A percentile compares a stretch with the other conserved stretches of the same genome.
phyloP scores from a whole-genome alignment of 108 stramenopile genomes.

The Conticribra weissflogii region DNA sequence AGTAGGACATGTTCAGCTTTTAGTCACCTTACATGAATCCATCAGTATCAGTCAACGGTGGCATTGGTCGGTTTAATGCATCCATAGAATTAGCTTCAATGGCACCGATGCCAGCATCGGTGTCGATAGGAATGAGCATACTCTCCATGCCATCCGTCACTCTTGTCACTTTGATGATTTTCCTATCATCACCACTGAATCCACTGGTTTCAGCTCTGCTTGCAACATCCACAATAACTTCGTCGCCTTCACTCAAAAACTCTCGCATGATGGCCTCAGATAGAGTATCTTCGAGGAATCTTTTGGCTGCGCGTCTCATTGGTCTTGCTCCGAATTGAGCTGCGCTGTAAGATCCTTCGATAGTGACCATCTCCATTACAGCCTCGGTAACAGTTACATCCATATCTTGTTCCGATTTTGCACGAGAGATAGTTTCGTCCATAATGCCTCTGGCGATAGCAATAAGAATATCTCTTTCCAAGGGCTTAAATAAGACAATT shows the following conservation, averaged over 20 bases:
- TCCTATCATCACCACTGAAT: constrained; percentile 28
- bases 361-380: constrained; percentile 59
- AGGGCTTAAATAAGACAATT: constrained; percentile 89
- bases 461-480: constrained; percentile 72
- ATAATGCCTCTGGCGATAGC: constrained; percentile 69
- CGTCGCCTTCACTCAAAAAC: constrained; percentile 69
- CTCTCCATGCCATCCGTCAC: constrained; percentile 44
- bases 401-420: constrained; percentile 56
- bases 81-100: constrained; percentile 39
- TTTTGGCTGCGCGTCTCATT: constrained; percentile 70
- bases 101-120: constrained; percentile 44
- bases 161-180: constrained; percentile 46
- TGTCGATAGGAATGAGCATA: constrained; percentile 51
- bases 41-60: constrained; percentile 42
- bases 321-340: constrained; percentile 79
- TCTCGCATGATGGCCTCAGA: constrained; percentile 75
- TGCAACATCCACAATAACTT: constrained; percentile 55
- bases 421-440: constrained; percentile 55
- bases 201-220: constrained; percentile 25
- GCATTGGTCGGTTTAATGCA: constrained; percentile 47
- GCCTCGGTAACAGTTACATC: constrained; percentile 55
- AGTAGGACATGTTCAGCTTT: background rate
- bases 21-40: constrained; percentile 37
- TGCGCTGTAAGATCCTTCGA: constrained; percentile 61
- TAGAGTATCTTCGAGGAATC: constrained; percentile 77